Conservation (phyloP, 768 basidiomycete genomes). For the Mycena galopus region DNA sequence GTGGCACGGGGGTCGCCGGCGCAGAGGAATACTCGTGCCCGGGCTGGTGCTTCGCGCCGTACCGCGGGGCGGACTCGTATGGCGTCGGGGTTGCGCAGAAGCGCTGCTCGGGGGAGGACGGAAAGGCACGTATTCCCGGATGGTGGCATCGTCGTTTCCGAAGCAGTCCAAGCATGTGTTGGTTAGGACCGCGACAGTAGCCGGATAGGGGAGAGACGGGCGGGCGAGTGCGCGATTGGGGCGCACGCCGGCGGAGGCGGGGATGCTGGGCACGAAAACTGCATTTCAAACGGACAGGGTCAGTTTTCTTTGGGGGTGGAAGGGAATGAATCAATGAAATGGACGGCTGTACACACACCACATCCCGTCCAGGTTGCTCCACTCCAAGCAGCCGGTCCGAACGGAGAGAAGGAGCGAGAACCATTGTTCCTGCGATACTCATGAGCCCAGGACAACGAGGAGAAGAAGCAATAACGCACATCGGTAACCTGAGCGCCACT, state of each 20-base stretch:
- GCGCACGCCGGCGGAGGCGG: neutral
- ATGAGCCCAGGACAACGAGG: neutral
- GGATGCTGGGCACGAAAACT: neutral
- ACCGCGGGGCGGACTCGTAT: no score
- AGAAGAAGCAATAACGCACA: conserved; percentile 46
- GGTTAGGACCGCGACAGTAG: conserved; percentile 47
- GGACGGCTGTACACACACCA: no score
- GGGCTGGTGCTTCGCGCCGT: no score
- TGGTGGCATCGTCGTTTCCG: conserved; percentile 54
- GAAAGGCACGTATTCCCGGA: no score
- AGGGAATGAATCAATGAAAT: no score
- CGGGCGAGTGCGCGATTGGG: neutral
- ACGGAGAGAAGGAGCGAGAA: conserved; percentile 59
- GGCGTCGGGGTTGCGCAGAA: no score
- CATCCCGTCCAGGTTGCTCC: no score
- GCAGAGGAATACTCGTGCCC: no score
- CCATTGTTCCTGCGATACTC: conserved; percentile 53
- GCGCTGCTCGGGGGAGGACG: no score
- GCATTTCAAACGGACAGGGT: neutral
- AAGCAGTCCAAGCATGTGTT: conserved; percentile 51
- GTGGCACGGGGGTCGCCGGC: no score
- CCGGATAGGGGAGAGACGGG: conserved; percentile 12
- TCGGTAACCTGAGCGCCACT: conserved; percentile 71
- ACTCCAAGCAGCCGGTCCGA: conserved; percentile 69
- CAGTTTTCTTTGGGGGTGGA: no score